phyloP scores from a whole-genome alignment of 1,284 basidiomycete genomes.

The Austropuccinia psidii region DNA sequence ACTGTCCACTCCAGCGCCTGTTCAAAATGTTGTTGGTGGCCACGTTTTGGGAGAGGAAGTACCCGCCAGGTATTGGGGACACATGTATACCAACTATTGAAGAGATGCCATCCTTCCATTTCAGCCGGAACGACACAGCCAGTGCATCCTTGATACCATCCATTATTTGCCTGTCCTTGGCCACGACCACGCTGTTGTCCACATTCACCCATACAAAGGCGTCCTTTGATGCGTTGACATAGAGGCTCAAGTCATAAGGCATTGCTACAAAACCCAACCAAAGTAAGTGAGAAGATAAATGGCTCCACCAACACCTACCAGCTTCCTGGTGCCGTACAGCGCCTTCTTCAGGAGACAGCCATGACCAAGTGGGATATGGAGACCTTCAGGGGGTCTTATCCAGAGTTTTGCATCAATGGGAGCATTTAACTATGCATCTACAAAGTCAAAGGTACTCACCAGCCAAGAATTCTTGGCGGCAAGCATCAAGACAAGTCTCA shows the following conservation, averaged over 20 bases:
- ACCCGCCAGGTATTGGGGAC: not conserved
- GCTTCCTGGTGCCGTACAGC: not conserved
- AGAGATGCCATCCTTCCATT: not conserved
- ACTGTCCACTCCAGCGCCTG: not conserved
- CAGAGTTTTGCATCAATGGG: not conserved
- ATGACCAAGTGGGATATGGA: not conserved
- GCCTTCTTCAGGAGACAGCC: not conserved
- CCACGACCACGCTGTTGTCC: not conserved
- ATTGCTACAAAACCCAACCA: not conserved
- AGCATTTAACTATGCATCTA: not conserved
- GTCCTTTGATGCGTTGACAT: not conserved
- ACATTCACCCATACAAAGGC: constrained; percentile 1
- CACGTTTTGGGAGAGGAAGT: not conserved
- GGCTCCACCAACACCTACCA: not conserved
- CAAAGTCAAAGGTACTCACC: not conserved
- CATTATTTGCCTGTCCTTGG: not conserved
- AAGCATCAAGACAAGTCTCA: not conserved
- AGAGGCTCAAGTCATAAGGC: not conserved
- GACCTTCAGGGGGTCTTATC: not conserved
- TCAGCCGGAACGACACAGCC: not conserved
- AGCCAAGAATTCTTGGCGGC: not conserved
- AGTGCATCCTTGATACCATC: not conserved
- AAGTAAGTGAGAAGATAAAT: not conserved
- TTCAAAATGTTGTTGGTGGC: not conserved
- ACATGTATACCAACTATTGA: not conserved